A percentile compares a stretch with the other conserved stretches of the same genome.
phyloP scores from a whole-genome alignment of 2,329 filamentous ascomycete species.

The Fusarium sp. region DNA sequence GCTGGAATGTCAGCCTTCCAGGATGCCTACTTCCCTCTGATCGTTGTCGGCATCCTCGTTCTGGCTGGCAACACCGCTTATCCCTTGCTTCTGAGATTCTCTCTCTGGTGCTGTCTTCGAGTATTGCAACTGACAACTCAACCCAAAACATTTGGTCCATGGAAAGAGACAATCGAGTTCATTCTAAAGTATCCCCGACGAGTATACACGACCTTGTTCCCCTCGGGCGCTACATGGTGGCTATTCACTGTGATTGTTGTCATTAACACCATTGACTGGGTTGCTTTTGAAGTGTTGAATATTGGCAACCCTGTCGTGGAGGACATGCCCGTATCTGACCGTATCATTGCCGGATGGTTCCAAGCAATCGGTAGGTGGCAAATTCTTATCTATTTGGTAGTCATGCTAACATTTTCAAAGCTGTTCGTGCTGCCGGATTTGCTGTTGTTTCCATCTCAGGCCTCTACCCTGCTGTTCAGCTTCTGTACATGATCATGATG shows the following conservation, averaged over 20 bases:
- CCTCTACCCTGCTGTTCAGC: slow-evolving; percentile 68
- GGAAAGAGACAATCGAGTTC: slow-evolving; percentile 65
- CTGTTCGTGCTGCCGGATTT: slow-evolving; percentile 74
- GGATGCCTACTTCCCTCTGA: slow-evolving; percentile 62
- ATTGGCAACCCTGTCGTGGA: slow-evolving; percentile 70
- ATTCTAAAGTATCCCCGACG: slow-evolving; percentile 68
- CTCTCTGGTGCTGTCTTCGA: slow-evolving; percentile 66
- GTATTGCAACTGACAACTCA: slow-evolving; percentile 55
- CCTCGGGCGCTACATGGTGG: slow-evolving; percentile 73
- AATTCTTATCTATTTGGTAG: background rate
- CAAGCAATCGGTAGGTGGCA: slow-evolving; percentile 65
- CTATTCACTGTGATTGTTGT: slow-evolving; percentile 70
- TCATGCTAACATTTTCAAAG: slow-evolving; percentile 48
- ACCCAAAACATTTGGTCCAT: slow-evolving; percentile 52
- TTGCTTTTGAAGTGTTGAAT: slow-evolving; percentile 74
- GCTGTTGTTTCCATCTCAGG: slow-evolving; percentile 72
- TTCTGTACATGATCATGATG: slow-evolving; percentile 74
- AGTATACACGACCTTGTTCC: slow-evolving; percentile 74
- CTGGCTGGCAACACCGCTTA: slow-evolving; percentile 76
- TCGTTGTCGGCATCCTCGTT: slow-evolving; percentile 68
- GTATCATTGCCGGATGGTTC: slow-evolving; percentile 74
- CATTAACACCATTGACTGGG: slow-evolving; percentile 74
- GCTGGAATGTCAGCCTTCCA: slow-evolving; percentile 74
- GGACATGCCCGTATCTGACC: slow-evolving; percentile 63
- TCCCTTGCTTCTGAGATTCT: slow-evolving; percentile 71